Conservation (phyloP, 805 yeast genomes). For the Myxozyma lipomycoides region DNA sequence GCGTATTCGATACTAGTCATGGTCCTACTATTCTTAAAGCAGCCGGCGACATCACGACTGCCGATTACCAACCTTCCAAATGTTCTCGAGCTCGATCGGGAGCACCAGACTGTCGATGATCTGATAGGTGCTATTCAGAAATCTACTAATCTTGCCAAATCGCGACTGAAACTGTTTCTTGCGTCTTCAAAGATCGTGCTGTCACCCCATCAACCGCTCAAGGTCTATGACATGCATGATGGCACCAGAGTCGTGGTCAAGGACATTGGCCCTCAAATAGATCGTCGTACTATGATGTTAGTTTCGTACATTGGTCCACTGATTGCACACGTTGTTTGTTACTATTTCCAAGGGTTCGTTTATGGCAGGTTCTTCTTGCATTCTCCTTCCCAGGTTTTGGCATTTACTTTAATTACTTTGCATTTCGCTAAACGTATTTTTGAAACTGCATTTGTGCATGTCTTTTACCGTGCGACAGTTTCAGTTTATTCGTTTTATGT, state of each 20-base stretch:
- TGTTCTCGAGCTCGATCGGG: conserved; percentile 23
- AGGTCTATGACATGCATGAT: conserved; percentile 22
- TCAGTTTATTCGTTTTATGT: conserved; percentile 81
- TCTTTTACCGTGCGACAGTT: conserved; percentile 85
- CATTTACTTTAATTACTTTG: conserved; percentile 54
- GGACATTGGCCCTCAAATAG: conserved; percentile 60
- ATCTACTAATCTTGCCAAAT: conserved; percentile 14
- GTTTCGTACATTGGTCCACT: conserved; percentile 92
- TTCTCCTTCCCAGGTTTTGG: conserved; percentile 51
- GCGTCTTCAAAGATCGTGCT: conserved; percentile 15
- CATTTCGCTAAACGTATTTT: conserved; percentile 85
- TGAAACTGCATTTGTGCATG: conserved; percentile 80
- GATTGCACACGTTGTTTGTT: conserved; percentile 67
- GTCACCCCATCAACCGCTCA: conserved; percentile 16
- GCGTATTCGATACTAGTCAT: conserved; percentile 2
- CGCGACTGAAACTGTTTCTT: conserved; percentile 12
- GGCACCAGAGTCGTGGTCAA: conserved; percentile 22
- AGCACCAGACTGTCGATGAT: conserved; percentile 19
- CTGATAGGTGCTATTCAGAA: conserved; percentile 14
- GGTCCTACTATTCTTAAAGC: conserved; percentile 21
- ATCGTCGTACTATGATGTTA: conserved; percentile 81
- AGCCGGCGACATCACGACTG: conserved; percentile 13
- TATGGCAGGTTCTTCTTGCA: conserved; percentile 41
- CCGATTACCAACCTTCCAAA: conserved; percentile 18
- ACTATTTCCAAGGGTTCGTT: conserved; percentile 41